Percentiles rank a stretch among this genome's conserved stretches.
Conservation (phyloP, 352 stramenopile genomes). For the Globisporangium spiculum region DNA sequence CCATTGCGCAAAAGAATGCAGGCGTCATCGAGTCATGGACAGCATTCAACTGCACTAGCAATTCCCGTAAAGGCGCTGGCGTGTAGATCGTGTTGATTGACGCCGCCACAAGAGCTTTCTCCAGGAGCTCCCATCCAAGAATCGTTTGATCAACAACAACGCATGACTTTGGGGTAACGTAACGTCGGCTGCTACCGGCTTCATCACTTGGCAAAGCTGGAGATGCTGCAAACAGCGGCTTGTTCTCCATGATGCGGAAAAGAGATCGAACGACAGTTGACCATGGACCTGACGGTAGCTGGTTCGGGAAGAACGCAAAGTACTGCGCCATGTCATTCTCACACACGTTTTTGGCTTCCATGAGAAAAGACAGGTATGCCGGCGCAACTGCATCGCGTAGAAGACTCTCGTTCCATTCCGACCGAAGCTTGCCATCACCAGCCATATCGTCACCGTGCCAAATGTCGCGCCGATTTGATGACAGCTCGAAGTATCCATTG, state of each 20-base stretch:
- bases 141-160: constrained; percentile 51
- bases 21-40: constrained; percentile 58
- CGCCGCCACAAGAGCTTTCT: constrained; percentile 27
- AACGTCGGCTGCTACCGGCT: constrained; percentile 7
- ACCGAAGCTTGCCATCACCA: constrained; percentile 74
- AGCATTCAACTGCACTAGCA: constrained; percentile 48
- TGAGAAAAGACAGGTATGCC: constrained; percentile 66
- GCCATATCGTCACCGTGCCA: constrained; percentile 83
- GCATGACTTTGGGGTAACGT: constrained; percentile 31
- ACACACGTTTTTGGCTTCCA: constrained; percentile 44
- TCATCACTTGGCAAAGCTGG: constrained; percentile 7
- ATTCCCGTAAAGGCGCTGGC: constrained; percentile 28
- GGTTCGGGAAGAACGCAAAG: constrained; percentile 51
- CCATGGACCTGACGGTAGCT: constrained; percentile 52
- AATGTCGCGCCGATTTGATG: constrained; percentile 82
- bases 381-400: constrained; percentile 72
- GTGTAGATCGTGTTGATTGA: constrained; percentile 35
- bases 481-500: constrained; percentile 95
- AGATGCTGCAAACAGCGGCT: constrained; percentile 45
- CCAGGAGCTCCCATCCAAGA: constrained; percentile 38
- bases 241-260: constrained; percentile 49
- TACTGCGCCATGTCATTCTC: constrained; percentile 36
- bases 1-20: constrained; percentile 46
- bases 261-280: constrained; percentile 44
- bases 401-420: constrained; percentile 71